Evolutionary conservation across 1,284 basidiomycete genomes (phyloP), one percentile per base, ranked within the genome.

Genomic region (Vanrija sp.): DNA sequence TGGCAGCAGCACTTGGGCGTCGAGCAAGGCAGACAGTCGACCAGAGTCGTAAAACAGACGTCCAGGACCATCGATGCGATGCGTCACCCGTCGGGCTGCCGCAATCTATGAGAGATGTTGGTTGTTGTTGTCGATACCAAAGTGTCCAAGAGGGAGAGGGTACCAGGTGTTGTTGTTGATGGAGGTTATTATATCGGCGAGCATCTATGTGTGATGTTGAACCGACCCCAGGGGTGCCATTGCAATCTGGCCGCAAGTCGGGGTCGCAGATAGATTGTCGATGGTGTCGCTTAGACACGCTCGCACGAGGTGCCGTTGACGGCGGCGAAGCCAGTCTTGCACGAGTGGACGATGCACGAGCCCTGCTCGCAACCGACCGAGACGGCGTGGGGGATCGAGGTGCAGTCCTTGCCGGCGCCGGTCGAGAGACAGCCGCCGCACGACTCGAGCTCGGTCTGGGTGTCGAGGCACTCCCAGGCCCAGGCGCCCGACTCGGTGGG

Each of bases 381-480:
- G 78, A 82, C 81, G n/a, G 81, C 83, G 60, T 84, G 81, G 34
- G 76, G 61, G 60, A 90, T 87, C 34, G 79, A 71, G 29, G 83
- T 85, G 76, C 88, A 91, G 72, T 91, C 86, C 66, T 83, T 77
- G 29, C 88, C 88, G 50, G 80, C 71, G 34, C 84, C 83, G 26
- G 80, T 74, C 8, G 82, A 80, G 5, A 82, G 74, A 69, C 88
- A 91, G 43, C 89, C 89, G 65, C 88, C 88, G 72, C 88, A 91
- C 47, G 65, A 72, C 51, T 78, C 73, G 55, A 78, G 66, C 48
- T 78, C 74, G 29, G 66, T 66, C 15, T 57, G 49, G 40, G 66
- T 66, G 66, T 79, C 76, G 64, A 79, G 59, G 64, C 78, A 79
- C 61, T 78, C 76, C 69, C 71, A 78, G 9, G 66, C 40, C 68